phyloP scores from a whole-genome alignment of 1,139 yeast genomes.

The Kazachstania sp. region DNA sequence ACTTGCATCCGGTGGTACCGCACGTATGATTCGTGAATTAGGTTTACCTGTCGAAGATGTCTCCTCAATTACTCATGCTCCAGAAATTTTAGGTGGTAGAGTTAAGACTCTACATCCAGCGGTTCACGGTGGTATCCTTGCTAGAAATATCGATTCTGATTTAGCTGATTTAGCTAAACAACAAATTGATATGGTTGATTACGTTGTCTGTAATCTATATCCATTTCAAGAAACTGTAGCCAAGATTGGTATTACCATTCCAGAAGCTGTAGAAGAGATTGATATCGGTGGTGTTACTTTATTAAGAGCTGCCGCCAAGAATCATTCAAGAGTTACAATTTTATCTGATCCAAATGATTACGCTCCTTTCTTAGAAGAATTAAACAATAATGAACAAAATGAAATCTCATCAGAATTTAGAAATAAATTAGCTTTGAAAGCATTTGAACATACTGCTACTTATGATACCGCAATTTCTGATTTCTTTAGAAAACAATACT shows the following conservation, averaged over 20 bases:
- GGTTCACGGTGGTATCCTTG: conserved; percentile 96
- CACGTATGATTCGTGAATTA: conserved; percentile 87
- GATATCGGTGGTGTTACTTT: conserved; percentile 98
- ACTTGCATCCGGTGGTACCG: conserved; percentile 96
- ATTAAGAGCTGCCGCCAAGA: conserved; percentile 96
- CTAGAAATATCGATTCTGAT: conserved; percentile 84
- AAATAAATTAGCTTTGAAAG: conserved; percentile 84
- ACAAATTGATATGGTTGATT: conserved; percentile 90
- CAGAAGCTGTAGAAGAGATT: conserved; percentile 96
- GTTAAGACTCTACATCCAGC: conserved; percentile 98
- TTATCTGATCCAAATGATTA: conserved; percentile 91
- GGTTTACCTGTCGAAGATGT: conserved; percentile 98
- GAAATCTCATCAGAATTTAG: conserved; percentile 57
- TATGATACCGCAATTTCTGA: conserved; percentile 94
- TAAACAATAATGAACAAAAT: conserved; percentile 48
- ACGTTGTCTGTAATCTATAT: conserved; percentile 92
- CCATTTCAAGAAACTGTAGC: conserved; percentile 97
- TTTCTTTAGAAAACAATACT: conserved; percentile 93
- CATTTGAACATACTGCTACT: conserved; percentile 96
- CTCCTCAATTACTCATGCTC: conserved; percentile 90
- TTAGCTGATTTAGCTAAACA: conserved; percentile 78
- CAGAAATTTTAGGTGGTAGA: conserved; percentile 97
- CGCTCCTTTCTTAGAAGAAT: conserved; percentile 74
- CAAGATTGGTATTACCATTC: conserved; percentile 88
- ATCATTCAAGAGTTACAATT: conserved; percentile 91